Percentiles rank a stretch among this genome's conserved stretches.
phyloP scores from a whole-genome alignment of 148 eudicot genomes.

The Polygonum aviculare region DNA sequence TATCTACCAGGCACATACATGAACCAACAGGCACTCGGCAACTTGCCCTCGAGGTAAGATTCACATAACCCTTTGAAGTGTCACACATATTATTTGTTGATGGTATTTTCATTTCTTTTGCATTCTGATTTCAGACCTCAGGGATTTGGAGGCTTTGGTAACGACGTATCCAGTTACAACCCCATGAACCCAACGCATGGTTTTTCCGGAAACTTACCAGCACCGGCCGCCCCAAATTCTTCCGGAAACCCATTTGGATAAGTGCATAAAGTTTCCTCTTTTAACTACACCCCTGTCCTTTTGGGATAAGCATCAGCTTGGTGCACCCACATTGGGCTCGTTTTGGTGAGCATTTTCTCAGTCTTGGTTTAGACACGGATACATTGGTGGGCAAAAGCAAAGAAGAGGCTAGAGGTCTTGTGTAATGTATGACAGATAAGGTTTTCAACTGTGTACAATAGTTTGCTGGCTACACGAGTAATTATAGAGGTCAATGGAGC shows the following conservation, averaged over 20 bases:
- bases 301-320: slow-evolving; percentile 11
- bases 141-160: slow-evolving; percentile 37
- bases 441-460: neutral
- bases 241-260: slow-evolving; percentile 88
- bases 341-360: slow-evolving; percentile 2
- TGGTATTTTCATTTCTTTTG: neutral
- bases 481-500: neutral
- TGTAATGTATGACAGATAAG: neutral
- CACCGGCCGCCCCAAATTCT: slow-evolving; percentile 41
- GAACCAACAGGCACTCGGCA: slow-evolving; percentile 46
- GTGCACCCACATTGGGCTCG: slow-evolving; percentile 7
- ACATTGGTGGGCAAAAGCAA: neutral
- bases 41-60: slow-evolving; percentile 48
- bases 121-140: slow-evolving; percentile 37
- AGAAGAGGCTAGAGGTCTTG: neutral
- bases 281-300: neutral
- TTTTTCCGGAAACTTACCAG: slow-evolving; percentile 29
- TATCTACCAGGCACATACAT: slow-evolving; percentile 45
- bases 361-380: neutral
- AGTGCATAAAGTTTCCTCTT: slow-evolving; percentile 5
- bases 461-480: slow-evolving; percentile 2
- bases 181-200: slow-evolving; percentile 30
- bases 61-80: neutral
- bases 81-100: neutral
- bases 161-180: slow-evolving; percentile 28